These are phyloP conservation scores for Beauveria sp. DNA, from an alignment of 2,329 filamentous ascomycete species.

Conservation along the genomic window DNA sequence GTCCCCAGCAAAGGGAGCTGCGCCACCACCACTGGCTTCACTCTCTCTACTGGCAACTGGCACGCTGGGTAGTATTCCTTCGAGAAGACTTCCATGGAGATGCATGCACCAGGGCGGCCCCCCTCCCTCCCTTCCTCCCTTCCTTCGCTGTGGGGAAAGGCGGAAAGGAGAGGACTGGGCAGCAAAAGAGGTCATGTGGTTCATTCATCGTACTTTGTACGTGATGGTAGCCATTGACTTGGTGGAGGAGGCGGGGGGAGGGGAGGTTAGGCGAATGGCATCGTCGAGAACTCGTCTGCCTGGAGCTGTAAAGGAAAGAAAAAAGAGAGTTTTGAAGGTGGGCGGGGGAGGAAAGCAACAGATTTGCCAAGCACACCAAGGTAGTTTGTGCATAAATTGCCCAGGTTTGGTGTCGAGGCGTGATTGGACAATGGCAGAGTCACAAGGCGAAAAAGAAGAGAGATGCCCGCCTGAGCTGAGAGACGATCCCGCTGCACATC, in stretches of 20 bases:
- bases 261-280: neutral
- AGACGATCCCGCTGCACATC: neutral
- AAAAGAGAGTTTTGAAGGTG: neutral
- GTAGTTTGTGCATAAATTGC: too few relatives aligned
- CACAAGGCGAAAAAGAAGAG: neutral
- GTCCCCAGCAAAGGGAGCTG: neutral
- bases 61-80: constrained; percentile 16
- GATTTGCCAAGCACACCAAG: too few relatives aligned
- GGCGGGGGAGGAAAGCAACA: neutral
- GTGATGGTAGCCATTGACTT: neutral
- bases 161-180: neutral
- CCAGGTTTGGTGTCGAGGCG: too few relatives aligned
- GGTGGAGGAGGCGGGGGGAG: neutral
- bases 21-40: constrained; percentile 2
- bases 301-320: neutral
- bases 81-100: constrained; percentile 26
- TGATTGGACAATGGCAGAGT: neutral
- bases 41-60: too few relatives aligned
- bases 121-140: neutral
- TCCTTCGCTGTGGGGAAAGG: neutral
- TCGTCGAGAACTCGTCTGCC: constrained; percentile 2
- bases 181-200: neutral
- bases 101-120: neutral
- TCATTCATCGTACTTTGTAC: too few relatives aligned
- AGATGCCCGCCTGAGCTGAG: neutral